A percentile compares a stretch with the other conserved stretches of the same genome.
Conservation (phyloP, 75 land plant species). For the Isoetes taiwanensis region DNA sequence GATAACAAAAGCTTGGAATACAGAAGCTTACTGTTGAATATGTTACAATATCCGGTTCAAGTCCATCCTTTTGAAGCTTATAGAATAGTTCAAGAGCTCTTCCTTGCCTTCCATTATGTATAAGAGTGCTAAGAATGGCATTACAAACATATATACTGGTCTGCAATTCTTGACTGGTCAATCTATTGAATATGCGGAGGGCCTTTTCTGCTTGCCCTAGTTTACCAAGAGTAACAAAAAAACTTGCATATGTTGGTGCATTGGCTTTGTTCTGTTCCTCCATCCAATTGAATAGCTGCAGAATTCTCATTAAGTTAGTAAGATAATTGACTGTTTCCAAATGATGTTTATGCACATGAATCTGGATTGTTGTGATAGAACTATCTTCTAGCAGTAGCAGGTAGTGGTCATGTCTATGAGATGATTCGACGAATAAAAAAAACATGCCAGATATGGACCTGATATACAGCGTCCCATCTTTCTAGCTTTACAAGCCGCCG, state of each 20-base stretch:
- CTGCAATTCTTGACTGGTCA: conserved; percentile 27
- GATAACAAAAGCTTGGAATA: too few species aligned
- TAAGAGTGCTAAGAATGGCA: conserved; percentile 50
- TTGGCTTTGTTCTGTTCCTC: conserved; percentile 36
- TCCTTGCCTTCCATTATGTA: conserved; percentile 56
- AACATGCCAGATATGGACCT: too few species aligned
- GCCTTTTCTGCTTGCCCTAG: conserved; percentile 32
- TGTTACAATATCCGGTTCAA: conserved; percentile 60
- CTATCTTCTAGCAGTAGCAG: too few species aligned
- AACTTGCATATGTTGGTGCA: conserved; percentile 63
- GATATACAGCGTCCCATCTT: conserved; percentile 36
- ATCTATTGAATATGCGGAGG: conserved; percentile 40
- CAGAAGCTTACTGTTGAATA: conserved; percentile 63
- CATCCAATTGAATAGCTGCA: conserved; percentile 89
- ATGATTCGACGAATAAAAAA: too few species aligned
- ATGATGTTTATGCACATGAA: too few species aligned
- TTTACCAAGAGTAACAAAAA: conserved; percentile 48
- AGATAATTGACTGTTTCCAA: too few species aligned
- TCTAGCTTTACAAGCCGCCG: conserved; percentile 40
- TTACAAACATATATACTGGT: conserved; percentile 52
- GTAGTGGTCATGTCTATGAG: too few species aligned
- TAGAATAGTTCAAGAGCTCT: conserved; percentile 47
- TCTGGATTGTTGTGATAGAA: too few species aligned
- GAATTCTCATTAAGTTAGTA: not conserved
- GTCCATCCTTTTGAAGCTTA: conserved; percentile 58